Base-by-base conservation (phyloP, 805 yeast genomes). In the Myxozyma udenii region DNA sequence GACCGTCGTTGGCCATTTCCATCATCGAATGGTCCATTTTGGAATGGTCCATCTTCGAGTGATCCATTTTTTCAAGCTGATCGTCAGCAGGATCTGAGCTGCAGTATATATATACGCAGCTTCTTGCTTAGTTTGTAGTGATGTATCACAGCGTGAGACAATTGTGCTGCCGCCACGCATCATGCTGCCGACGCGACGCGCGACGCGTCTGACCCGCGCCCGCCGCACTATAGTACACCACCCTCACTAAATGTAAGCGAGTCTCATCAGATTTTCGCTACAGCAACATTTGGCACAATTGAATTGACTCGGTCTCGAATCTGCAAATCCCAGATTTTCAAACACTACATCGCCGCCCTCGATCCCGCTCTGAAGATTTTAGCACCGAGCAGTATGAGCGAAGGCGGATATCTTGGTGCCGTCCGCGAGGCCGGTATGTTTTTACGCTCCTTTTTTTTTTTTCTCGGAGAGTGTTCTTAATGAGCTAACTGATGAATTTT, bases 391-490 rank as follows among this genome's bases (percentile, higher is more conserved):
- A 41, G 44, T 43, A 57, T 43, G 58, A 46, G 46, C 24, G 58
- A 48, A 19, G 52, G 59, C 35, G 54, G 62, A 28, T 46, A 60
- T 40, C 37, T 54, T 7, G 58, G 46, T 23, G 58, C 55, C 2
- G 32, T 55, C 3, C 50, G 51, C n/a, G 55, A 54, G 22, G 55
- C 58, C 4, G 58, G 58, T 54, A 40, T n/a, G 58, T 53, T 32
- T 25, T 12, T 38, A 22, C 9, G 16, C 4, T 40, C 18, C 18
- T 18, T 22, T 11, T 9, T 38, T 18, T 24, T 43, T 23, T n/a
- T n/a, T n/a, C n/a, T n/a, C n/a, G n/a, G n/a, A n/a, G n/a, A n/a
- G n/a, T n/a, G n/a, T n/a, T n/a, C n/a, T n/a, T n/a, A n/a, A n/a
- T n/a, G n/a, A n/a, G n/a, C n/a, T n/a, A n/a, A n/a, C n/a, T n/a